A percentile compares a stretch with the other conserved stretches of the same genome.
phyloP scores from a whole-genome alignment of 2,329 filamentous ascomycete genomes.

The Diplodia mutila region DNA sequence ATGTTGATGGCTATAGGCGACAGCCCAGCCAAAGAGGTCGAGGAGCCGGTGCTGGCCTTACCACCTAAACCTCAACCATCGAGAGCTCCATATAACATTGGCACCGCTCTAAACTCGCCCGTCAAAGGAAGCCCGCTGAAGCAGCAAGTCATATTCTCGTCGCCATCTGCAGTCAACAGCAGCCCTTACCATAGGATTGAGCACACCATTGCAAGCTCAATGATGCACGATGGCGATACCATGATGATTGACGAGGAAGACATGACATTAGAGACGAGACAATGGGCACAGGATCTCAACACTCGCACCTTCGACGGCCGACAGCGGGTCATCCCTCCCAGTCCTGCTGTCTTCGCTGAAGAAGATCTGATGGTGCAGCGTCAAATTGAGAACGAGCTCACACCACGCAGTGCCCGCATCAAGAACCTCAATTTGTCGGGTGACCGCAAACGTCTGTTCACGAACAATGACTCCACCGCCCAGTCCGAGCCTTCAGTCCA shows the following conservation, averaged over 20 bases:
- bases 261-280: slow-evolving; percentile 1
- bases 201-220: slow-evolving; percentile 19
- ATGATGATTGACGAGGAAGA: not conserved
- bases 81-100: slow-evolving; percentile 20
- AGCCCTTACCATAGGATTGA: slow-evolving; percentile 19
- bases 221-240: not conserved
- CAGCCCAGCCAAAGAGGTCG: slow-evolving; percentile 29
- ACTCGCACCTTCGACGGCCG: not conserved
- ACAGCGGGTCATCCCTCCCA: slow-evolving; percentile 8
- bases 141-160: slow-evolving; percentile 22
- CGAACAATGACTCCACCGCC: not conserved
- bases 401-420: not conserved
- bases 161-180: slow-evolving; percentile 19
- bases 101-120: slow-evolving; percentile 6
- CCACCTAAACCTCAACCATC: not conserved
- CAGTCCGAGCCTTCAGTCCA: not conserved
- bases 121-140: slow-evolving; percentile 21
- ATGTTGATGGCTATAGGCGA: slow-evolving; percentile 38
- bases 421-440: not conserved
- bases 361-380: slow-evolving; percentile 14
- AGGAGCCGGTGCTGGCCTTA: not conserved
- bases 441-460: not conserved
- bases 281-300: not conserved
- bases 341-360: slow-evolving; percentile 5
- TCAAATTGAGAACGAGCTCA: slow-evolving; percentile 20